Conservation (phyloP, 169 alveolate genomes). For the Plasmodium vinckei region DNA sequence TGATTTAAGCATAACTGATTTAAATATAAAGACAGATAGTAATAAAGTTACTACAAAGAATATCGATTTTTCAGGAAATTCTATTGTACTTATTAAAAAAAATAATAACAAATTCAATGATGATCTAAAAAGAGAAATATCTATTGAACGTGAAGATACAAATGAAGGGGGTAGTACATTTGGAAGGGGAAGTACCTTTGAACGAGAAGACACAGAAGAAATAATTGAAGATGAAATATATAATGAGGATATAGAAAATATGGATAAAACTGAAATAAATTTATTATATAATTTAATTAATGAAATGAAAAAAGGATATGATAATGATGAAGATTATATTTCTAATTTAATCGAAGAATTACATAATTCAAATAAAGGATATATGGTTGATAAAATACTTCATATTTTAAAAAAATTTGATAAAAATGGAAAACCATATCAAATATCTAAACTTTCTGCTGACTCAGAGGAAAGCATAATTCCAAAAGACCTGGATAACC, state of each 20-base stretch:
- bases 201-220: background rate
- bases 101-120: background rate
- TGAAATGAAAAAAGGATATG: slow-evolving; percentile 39
- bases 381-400: slow-evolving; percentile 30
- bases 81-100: background rate
- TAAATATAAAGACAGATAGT: background rate
- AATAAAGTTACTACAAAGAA: background rate
- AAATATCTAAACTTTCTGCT: background rate
- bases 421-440: background rate
- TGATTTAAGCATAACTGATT: background rate
- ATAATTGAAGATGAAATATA: background rate
- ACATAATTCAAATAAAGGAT: slow-evolving; percentile 24
- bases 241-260: slow-evolving; percentile 14
- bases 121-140: background rate
- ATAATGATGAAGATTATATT: slow-evolving; percentile 56
- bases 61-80: background rate
- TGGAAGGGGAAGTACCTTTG: background rate
- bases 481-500: background rate
- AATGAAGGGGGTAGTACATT: background rate
- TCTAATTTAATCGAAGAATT: slow-evolving; percentile 37
- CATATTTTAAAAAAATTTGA: slow-evolving; percentile 39
- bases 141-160: background rate
- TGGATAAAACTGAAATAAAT: slow-evolving; percentile 20
- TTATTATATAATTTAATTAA: slow-evolving; percentile 15
- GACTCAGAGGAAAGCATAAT: background rate